Base-by-base conservation (phyloP, 345 rosid species). In the Punica granatum region DNA sequence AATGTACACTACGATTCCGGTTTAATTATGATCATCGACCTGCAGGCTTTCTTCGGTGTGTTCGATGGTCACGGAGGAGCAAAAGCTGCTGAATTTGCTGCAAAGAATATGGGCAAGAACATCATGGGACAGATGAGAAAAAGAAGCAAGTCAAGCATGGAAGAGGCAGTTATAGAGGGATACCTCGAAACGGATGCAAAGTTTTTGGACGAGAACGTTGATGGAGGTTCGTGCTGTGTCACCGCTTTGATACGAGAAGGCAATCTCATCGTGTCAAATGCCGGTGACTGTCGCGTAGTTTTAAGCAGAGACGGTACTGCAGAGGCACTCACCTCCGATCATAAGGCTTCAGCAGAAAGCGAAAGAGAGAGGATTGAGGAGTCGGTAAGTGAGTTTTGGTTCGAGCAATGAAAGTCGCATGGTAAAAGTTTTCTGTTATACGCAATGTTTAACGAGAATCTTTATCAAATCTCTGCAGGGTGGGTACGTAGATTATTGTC, bases 11-110 rank as follows among this genome's bases (percentile, higher is more conserved):
- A 30, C 13, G 34, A 61, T 33, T 30, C 44, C 26, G 63, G 30
- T 18, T 46, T 62, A 18, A 62, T 34, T 48, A 16, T 64, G 15
- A 33, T 60, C 25, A 19, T 72, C 48, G 9, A 35, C 8, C 12
- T 70, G 62, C 79, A 88, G 92, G 97, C 92, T 56, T 73, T 90
- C 53, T 93, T 87, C 64, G 94, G 97, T 35, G 80, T 93, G 21
- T 93, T 83, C 48, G 98, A 93, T 72, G 98, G 98, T 59, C 97
- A 90, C 25, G 94, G 97, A 60, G 96, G 97, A 48, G 77, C 79
- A 1, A 80, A 87, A 69, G 98, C 97, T 23, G 89, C 97, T 14
- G 93, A 86, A 63, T 93, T 84, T 13, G 94, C 88, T 0, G 90
- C 96, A 10, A 67, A 79, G 56, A 81, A 89, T 48, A 76, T 93